Evolutionary conservation across 306 rosid genomes (phyloP).

Genomic region (Argentina anserina): DNA sequence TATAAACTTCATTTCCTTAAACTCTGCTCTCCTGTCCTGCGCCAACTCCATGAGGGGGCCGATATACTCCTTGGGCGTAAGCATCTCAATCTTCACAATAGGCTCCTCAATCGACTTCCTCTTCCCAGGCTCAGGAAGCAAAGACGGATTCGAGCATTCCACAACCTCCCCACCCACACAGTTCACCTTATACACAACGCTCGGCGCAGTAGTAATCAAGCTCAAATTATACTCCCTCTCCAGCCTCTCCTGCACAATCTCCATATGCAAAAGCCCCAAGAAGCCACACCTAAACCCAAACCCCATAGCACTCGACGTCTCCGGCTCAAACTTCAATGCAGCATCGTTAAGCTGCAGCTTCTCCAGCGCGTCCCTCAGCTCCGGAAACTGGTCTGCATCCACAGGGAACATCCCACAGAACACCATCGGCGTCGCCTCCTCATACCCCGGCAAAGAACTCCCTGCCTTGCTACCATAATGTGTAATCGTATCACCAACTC

Average conservation of each 20-base stretch:
- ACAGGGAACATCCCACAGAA: constrained; percentile 96
- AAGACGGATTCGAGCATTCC: constrained; percentile 79
- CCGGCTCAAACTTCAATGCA: constrained; percentile 96
- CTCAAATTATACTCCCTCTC: constrained; percentile 82
- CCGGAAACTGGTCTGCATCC: constrained; percentile 98
- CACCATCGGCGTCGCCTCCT: constrained; percentile 95
- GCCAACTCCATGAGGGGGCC: constrained; percentile 89
- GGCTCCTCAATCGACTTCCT: constrained; percentile 85
- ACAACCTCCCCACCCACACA: constrained; percentile 69
- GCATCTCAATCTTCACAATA: constrained; percentile 86
- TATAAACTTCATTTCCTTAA: constrained; percentile 87
- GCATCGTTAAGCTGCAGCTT: constrained; percentile 97
- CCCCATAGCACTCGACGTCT: constrained; percentile 95
- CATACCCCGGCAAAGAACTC: constrained; percentile 79
- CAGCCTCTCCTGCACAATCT: constrained; percentile 89
- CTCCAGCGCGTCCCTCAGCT: constrained; percentile 92
- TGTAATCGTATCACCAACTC: constrained; percentile 93
- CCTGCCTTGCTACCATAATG: constrained; percentile 58
- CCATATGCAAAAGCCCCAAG: constrained; percentile 96
- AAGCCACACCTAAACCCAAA: constrained; percentile 98
- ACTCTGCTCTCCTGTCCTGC: constrained; percentile 91
- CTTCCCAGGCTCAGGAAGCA: constrained; percentile 72
- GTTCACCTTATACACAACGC: constrained; percentile 72
- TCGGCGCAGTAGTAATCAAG: constrained; percentile 81
- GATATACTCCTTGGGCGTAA: constrained; percentile 84